Evolutionary conservation across 257 asterid species (phyloP), one percentile per base, ranked within the genome.

Genomic region (Ligustrum vulgare): DNA sequence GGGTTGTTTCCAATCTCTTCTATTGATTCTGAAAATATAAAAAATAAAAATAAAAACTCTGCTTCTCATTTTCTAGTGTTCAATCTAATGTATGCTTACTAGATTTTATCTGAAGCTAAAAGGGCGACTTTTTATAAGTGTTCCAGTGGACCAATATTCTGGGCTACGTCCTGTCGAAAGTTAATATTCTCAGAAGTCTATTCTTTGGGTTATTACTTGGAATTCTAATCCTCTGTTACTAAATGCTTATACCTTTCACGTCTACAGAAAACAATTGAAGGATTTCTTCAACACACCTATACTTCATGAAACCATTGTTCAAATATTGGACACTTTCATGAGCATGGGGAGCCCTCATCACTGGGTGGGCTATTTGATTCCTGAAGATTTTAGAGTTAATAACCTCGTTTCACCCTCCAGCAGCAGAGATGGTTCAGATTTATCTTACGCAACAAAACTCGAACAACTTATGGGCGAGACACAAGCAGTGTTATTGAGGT

Each of bases 381-480:
- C 99, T 10, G 96, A 89, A 71, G 89, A 87, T 72, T 69, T 84
- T 72, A 85, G 84, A 70, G 78, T 60, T 47, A 83, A 85, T 82
- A 84, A 86, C 73, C 78, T 81, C 65, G 82, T 78, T 62, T 86
- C 84, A 18, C 78, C 90, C 60, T 81, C 89, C 68, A 77, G 77
- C 78, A 79, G 84, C 60, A 77, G 49, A 4, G 12, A 77, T 67
- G 84, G 32, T 39, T 58, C 89, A 33, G 89, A 86, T 75, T 77
- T 82, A 82, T 74, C 84, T 8, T 83, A 62, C 36, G 82, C 82
- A 63, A 86, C 92, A 60, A 94, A 87, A 80, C 90, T 91, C 71
- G 95, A 89, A 60, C 90, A 84, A 80, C 98, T 94, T 69, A 86
- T 91, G 84, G 87, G 72, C 28, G 99, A 94, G 86, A 87, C 97